Evolutionary conservation across 2,329 filamentous ascomycete genomes (phyloP), one percentile per base, ranked within the genome.

Genomic region (Domatiomyces catenatus): DNA sequence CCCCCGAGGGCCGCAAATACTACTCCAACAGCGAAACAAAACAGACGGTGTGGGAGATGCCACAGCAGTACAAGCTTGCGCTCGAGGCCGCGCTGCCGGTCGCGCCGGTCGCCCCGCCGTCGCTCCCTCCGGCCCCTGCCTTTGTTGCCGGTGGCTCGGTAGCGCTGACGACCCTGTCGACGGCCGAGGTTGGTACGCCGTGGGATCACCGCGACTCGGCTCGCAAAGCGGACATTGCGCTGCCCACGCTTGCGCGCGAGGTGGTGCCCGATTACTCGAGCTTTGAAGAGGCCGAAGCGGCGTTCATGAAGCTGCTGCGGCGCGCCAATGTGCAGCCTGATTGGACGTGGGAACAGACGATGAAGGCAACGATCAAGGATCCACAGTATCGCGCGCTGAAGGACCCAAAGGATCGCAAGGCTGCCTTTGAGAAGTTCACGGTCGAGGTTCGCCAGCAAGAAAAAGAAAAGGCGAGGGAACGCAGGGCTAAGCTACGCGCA

Each of bases 11-110:
- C 46, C 81, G 83, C 61, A 86, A 90, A 64, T 98, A 98, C 69
- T 98, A 88, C 85, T 90, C 89, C 67, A 92, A 98, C 67, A 85
- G 82, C 32, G 84, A 93, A 67, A 89, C 86, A 44, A 89, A 90
- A 68, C 78, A 88, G 70, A 96, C 88, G 66, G 87, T 85, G 28
- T 98, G 92, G 92, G 84, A 89, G 62, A 89, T 94, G 76, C 92
- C 92, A 50, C 84, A 87, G 50, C 79, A 71, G 55, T 89, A 89
- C 69, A 87, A 85, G 63, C 75, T 76, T 59, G 84, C 86, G 53
- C 72, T 89, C 52, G 81, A 81, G 48, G 76, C 79, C 56, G 72
- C 60, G 49, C 64, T 64, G 36, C 51, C 51, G 22, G 36, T 12
- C 10, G 32, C 32, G 32, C 17, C n/a, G 22, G 36, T 12, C 10